phyloP scores from a whole-genome alignment of 768 basidiomycete species.

The Amanita pseudoporphyria region DNA sequence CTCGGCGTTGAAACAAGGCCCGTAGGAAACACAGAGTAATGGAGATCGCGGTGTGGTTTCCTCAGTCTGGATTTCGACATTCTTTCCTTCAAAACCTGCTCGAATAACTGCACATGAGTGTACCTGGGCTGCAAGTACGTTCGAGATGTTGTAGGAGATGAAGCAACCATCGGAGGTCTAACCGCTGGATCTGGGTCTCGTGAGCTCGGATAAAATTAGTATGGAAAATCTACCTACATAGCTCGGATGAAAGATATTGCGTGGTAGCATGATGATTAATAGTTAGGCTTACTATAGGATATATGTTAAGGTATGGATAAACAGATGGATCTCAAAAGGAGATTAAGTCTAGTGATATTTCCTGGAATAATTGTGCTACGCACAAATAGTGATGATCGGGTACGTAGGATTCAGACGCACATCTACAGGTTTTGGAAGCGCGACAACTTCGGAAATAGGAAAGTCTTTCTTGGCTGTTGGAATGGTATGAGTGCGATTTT shows the following conservation, averaged over 20 bases:
- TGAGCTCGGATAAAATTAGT: background rate
- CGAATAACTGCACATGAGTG: slow-evolving; percentile 25
- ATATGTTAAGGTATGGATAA: slow-evolving; percentile 17
- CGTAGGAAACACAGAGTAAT: slow-evolving; percentile 21
- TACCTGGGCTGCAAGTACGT: slow-evolving; percentile 11
- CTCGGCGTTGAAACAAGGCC: slow-evolving; percentile 20
- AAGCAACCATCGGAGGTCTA: background rate
- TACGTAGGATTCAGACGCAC: slow-evolving; percentile 3
- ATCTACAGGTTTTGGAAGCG: background rate
- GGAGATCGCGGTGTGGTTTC: slow-evolving; percentile 26
- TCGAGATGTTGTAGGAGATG: background rate
- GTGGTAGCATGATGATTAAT: background rate
- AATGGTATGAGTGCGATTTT: background rate
- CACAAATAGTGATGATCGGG: slow-evolving; percentile 29
- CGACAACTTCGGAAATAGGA: background rate
- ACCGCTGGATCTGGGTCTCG: background rate
- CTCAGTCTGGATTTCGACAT: background rate
- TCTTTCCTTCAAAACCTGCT: slow-evolving; percentile 28
- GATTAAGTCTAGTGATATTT: background rate
- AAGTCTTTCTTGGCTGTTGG: background rate
- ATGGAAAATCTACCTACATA: slow-evolving; percentile 7
- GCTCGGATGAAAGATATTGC: slow-evolving; percentile 8
- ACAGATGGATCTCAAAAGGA: slow-evolving; percentile 9
- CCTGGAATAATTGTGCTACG: background rate
- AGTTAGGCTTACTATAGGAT: slow-evolving; percentile 10